Conservation (phyloP, 257 asterid genomes). For the Mentha longifolia region DNA sequence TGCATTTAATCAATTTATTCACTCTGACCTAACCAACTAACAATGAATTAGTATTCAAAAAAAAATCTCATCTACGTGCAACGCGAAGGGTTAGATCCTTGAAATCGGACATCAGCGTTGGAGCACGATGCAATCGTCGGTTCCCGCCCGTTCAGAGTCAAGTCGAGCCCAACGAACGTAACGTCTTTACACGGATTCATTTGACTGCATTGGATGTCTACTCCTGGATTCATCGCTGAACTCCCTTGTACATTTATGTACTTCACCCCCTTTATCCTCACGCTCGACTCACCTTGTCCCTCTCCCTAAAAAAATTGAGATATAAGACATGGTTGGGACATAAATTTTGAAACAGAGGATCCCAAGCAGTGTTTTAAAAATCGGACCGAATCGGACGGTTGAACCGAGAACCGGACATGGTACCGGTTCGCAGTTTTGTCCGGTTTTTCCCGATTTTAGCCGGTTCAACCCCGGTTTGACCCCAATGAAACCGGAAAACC, state of each 20-base stretch:
- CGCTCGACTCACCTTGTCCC: constrained; percentile 31
- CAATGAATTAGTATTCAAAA: neutral
- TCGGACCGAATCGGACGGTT: too few relatives aligned
- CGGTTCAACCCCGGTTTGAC: too few relatives aligned
- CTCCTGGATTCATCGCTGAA: neutral
- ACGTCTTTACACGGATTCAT: constrained; percentile 31
- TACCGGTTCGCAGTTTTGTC: too few relatives aligned
- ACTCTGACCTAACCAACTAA: neutral
- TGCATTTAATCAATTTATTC: neutral
- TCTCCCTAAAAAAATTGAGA: too few relatives aligned
- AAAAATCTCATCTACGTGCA: neutral
- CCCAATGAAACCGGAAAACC: too few relatives aligned
- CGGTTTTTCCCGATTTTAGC: too few relatives aligned
- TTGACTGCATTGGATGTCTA: constrained; percentile 28
- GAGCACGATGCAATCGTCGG: constrained; percentile 32
- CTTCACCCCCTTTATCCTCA: constrained; percentile 35
- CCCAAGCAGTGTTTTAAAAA: too few relatives aligned
- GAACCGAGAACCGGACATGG: too few relatives aligned
- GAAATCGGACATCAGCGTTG: constrained; percentile 15
- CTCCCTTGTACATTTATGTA: constrained; percentile 27
- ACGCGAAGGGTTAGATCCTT: constrained; percentile 28
- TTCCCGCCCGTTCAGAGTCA: constrained; percentile 6
- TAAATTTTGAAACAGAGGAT: too few relatives aligned
- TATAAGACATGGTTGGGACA: too few relatives aligned
- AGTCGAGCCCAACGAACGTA: constrained; percentile 7